Conservation (phyloP, 345 rosid species). For the Bruguiera sexangula region DNA sequence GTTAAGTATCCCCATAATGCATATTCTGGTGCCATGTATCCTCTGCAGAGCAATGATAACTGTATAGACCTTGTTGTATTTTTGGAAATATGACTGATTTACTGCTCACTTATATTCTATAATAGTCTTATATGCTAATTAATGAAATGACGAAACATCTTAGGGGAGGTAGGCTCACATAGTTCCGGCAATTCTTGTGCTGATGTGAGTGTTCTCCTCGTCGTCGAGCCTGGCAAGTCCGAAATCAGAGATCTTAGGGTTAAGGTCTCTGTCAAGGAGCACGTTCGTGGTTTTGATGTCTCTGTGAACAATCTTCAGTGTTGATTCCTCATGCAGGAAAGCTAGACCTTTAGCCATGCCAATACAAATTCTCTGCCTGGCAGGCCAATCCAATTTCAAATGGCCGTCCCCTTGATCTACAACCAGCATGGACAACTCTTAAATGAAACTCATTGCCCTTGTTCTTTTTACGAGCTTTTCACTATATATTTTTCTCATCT, state of each 20-base stretch:
- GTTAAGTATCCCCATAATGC: constrained; percentile 60
- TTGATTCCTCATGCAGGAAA: constrained; percentile 21
- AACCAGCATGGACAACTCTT: not conserved
- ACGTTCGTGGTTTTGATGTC: constrained; percentile 21
- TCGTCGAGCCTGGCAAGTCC: constrained; percentile 23
- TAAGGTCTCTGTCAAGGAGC: constrained; percentile 16
- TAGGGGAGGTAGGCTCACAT: not conserved
- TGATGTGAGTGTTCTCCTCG: constrained; percentile 21
- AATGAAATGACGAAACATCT: not conserved
- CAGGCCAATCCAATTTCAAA: constrained; percentile 16
- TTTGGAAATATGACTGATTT: not conserved
- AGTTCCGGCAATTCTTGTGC: constrained; percentile 25
- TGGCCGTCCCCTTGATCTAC: not conserved
- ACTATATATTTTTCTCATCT: not conserved
- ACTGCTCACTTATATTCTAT: too few species aligned
- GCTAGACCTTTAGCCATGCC: constrained; percentile 24
- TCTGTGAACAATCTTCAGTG: constrained; percentile 18
- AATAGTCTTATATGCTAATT: too few species aligned
- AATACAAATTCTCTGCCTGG: constrained; percentile 8
- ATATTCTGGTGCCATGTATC: constrained; percentile 68
- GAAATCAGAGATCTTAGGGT: constrained; percentile 16
- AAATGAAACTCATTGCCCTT: too few species aligned
- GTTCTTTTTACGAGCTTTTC: not conserved
- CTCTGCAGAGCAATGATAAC: constrained; percentile 26
- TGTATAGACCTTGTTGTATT: too few species aligned